Evolutionary conservation across 2,329 filamentous ascomycete genomes (phyloP), one percentile per base, ranked within the genome.

Genomic region (Tolypocladium tropicale): DNA sequence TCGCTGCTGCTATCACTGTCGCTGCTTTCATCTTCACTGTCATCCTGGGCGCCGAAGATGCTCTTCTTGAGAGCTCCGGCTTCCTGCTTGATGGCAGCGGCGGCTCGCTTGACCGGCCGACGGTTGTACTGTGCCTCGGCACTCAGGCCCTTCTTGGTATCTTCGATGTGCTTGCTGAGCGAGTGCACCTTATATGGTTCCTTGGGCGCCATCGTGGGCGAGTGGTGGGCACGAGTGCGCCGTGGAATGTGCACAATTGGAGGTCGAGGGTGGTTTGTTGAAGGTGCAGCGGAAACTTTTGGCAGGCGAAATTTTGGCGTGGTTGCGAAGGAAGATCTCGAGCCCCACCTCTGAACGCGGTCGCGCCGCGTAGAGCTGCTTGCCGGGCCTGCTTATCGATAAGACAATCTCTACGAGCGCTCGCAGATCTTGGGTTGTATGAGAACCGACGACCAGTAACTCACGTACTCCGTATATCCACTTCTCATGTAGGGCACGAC

Each of bases 131-230:
- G 67, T 34, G 67, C 59, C 25, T 67, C 66, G 36, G 67, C 65
- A 46, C 63, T 68, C 46, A 70, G 58, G 55, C 67, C 67, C 59
- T 70, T 73, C 37, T 70, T 65, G n/a, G 68, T 68, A 53, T 72
- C 67, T 56, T 69, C 68, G 36, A 74, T 68, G 61, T 73, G 70
- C 62, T 71, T 66, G 59, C 52, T 70, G 53, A 74, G 65, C 28
- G 71, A 74, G 49, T 72, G 67, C 21, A 72, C 63, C 60, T 70
- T 67, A 63, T 62, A 74, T 1, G 65, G 64, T 59, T 66, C 63
- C 50, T 69, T 72, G 55, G 68, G 68, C 56, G 69, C 70, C 71
- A 74, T 74, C 59, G 62, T 66, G 59, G 59, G 59, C 56, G 58
- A 52, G 43, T 58, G 57, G 57, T 36, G 25, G 10, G 21, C 18